phyloP scores from a whole-genome alignment of 163 green algal genomes.

The Scenedesmus sp. region DNA sequence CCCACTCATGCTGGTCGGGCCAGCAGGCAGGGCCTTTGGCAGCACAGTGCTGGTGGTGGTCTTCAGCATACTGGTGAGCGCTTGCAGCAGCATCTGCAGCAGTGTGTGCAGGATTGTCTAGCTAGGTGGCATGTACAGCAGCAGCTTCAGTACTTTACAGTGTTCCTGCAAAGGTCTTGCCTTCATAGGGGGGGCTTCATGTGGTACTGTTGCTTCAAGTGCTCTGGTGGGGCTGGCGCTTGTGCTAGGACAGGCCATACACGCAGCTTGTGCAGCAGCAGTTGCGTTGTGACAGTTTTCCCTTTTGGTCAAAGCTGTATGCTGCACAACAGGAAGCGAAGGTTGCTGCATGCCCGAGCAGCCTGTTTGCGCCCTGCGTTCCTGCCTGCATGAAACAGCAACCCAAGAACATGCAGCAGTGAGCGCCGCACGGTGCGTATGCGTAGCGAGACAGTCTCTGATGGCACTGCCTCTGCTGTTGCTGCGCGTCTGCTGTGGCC shows the following conservation, averaged over 20 bases:
- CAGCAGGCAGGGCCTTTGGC: slow-evolving; percentile 35
- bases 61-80: slow-evolving; percentile 65
- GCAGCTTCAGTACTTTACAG: background rate
- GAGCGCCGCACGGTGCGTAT: too few species aligned
- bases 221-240: too few species aligned
- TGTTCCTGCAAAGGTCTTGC: background rate
- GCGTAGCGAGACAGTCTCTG: too few species aligned
- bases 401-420: background rate
- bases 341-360: too few species aligned
- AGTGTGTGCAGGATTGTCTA: background rate
- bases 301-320: too few species aligned
- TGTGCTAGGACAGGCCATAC: background rate
- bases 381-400: background rate
- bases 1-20: slow-evolving; percentile 37
- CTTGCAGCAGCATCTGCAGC: background rate
- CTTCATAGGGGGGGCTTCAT: background rate
- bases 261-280: background rate
- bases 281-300: background rate
- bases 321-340: background rate
- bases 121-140: background rate
- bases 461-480: too few species aligned
- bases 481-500: background rate
- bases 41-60: slow-evolving; percentile 39
- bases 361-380: too few species aligned
- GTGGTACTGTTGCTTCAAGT: background rate